A percentile compares a stretch with the other conserved stretches of the same genome.
These are phyloP conservation scores for Capsella rubella DNA, from an alignment of 441 rosid genomes.

Conservation along the genomic window DNA sequence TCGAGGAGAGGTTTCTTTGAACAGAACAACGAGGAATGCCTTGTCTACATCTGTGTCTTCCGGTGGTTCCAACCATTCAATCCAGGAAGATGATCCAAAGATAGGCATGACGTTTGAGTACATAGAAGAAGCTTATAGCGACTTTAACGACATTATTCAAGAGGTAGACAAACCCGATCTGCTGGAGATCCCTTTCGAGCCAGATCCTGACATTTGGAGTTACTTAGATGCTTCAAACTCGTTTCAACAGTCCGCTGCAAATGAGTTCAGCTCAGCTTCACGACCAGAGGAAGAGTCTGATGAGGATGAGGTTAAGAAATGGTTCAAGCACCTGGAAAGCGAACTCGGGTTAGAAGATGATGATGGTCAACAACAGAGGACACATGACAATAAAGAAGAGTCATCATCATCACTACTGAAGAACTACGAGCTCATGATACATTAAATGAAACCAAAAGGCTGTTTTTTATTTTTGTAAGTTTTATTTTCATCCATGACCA, in stretches of 20 bases:
- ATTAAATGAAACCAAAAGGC: slow-evolving; percentile 27
- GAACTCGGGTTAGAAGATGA: slow-evolving; percentile 67
- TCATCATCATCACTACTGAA: slow-evolving; percentile 40
- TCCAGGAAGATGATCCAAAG: slow-evolving; percentile 39
- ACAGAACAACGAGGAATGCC: slow-evolving; percentile 39
- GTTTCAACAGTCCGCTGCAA: slow-evolving; percentile 31
- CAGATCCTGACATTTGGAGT: slow-evolving; percentile 76
- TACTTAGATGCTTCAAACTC: slow-evolving; percentile 61
- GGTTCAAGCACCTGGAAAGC: slow-evolving; percentile 71
- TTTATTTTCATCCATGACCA: slow-evolving; percentile 1
- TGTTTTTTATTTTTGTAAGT: not conserved
- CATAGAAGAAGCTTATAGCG: slow-evolving; percentile 33
- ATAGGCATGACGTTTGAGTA: slow-evolving; percentile 40
- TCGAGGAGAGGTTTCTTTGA: slow-evolving; percentile 30
- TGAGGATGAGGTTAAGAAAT: slow-evolving; percentile 54
- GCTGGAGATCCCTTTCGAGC: slow-evolving; percentile 62
- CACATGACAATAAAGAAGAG: slow-evolving; percentile 12
- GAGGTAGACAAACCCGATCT: slow-evolving; percentile 75
- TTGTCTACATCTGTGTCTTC: slow-evolving; percentile 50
- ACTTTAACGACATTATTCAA: slow-evolving; percentile 42
- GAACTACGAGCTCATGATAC: slow-evolving; percentile 41
- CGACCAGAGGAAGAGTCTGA: slow-evolving; percentile 43
- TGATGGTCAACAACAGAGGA: slow-evolving; percentile 32
- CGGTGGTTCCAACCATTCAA: slow-evolving; percentile 44
- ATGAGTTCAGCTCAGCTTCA: slow-evolving; percentile 39